A percentile compares a stretch with the other conserved stretches of the same genome.
Conservation (phyloP, 1,284 basidiomycete species). For the Abortiporus biennis region DNA sequence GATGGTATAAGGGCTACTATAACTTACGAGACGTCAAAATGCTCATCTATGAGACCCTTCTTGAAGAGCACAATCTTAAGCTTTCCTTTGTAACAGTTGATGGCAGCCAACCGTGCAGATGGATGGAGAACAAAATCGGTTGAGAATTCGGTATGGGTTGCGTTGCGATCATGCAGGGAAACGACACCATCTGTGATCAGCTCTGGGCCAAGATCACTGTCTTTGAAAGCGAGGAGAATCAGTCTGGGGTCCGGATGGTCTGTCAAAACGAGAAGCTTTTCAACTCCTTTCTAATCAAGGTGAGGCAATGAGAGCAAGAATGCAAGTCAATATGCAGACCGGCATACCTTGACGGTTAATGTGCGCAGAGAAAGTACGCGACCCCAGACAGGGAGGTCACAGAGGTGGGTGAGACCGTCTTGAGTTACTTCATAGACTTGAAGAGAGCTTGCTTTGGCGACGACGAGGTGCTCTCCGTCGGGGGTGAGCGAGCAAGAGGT, state of each 20-base stretch:
- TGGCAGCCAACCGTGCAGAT: slow-evolving; percentile 52
- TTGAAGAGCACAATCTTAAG: slow-evolving; percentile 55
- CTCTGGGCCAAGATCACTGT: slow-evolving; percentile 28
- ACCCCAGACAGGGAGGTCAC: slow-evolving; percentile 58
- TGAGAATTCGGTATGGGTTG: slow-evolving; percentile 60
- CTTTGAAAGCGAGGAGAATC: slow-evolving; percentile 48
- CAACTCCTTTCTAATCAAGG: slow-evolving; percentile 28
- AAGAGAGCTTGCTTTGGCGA: slow-evolving; percentile 57
- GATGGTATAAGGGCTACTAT: slow-evolving; percentile 1
- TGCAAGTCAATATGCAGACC: slow-evolving; percentile 6
- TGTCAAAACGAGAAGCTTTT: slow-evolving; percentile 54
- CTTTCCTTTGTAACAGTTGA: slow-evolving; percentile 61
- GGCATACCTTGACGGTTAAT: slow-evolving; percentile 41
- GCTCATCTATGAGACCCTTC: slow-evolving; percentile 42
- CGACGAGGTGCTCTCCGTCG: slow-evolving; percentile 46
- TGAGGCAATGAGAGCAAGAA: slow-evolving; percentile 5
- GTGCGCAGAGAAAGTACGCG: slow-evolving; percentile 49
- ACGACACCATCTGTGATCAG: slow-evolving; percentile 38
- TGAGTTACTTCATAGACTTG: slow-evolving; percentile 59
- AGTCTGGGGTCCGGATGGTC: slow-evolving; percentile 71
- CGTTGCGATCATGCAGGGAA: slow-evolving; percentile 47
- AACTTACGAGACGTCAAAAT: slow-evolving; percentile 64
- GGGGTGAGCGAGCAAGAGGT: slow-evolving; percentile 48
- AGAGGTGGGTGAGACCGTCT: slow-evolving; percentile 52
- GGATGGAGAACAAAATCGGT: slow-evolving; percentile 58